phyloP scores from a whole-genome alignment of 805 yeast species.

The Teunomyces pallodes region DNA sequence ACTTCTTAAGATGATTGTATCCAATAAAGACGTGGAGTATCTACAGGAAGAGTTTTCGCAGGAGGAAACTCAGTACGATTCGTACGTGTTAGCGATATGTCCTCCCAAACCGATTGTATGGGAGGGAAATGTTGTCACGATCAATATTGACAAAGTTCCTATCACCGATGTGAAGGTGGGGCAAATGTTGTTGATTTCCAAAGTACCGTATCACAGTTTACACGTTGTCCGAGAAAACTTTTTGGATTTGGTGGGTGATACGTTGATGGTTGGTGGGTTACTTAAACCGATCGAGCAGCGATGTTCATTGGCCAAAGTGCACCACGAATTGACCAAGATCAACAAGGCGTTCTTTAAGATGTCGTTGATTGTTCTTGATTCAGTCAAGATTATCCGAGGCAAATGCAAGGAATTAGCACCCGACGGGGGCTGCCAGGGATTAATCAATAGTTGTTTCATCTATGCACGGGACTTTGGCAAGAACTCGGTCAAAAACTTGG shows the following conservation, averaged over 20 bases:
- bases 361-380: slow-evolving; percentile 61
- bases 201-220: slow-evolving; percentile 60
- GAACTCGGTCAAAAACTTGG: slow-evolving; percentile 63
- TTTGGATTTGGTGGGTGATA: slow-evolving; percentile 54
- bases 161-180: slow-evolving; percentile 64
- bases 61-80: slow-evolving; percentile 33
- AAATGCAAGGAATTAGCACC: slow-evolving; percentile 52
- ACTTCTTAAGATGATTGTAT: slow-evolving; percentile 14
- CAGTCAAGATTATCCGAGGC: slow-evolving; percentile 50
- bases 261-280: slow-evolving; percentile 38
- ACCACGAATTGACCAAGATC: slow-evolving; percentile 65
- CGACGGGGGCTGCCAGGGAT: slow-evolving; percentile 64
- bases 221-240: slow-evolving; percentile 57
- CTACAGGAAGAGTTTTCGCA: slow-evolving; percentile 8
- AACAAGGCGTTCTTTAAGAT: slow-evolving; percentile 67
- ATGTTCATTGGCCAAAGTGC: slow-evolving; percentile 70
- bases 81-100: slow-evolving; percentile 70
- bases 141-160: slow-evolving; percentile 47
- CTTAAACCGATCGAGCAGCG: slow-evolving; percentile 54
- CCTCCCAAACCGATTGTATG: slow-evolving; percentile 85
- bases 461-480: slow-evolving; percentile 82
- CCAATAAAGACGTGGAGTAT: neutral
- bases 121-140: slow-evolving; percentile 75
- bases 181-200: slow-evolving; percentile 62
- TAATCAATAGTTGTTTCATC: slow-evolving; percentile 69